Evolutionary conservation across 768 basidiomycete species (phyloP).

Genomic region (Leccinum pellstonianum): DNA sequence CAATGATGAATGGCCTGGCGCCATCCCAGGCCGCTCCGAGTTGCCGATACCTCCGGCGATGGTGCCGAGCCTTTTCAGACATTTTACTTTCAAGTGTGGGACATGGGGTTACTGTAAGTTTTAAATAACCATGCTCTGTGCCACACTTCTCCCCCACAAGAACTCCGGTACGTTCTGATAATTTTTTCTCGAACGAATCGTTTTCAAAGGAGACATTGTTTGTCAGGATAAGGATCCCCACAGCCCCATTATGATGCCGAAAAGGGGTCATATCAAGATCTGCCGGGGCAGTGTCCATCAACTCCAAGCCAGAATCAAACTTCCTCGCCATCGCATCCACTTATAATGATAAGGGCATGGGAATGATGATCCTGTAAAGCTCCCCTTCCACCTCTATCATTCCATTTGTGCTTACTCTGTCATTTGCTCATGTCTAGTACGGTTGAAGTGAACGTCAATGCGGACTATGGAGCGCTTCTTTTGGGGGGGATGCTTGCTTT

Average conservation of each 20-base stretch:
- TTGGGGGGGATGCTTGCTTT: slow-evolving; percentile 26
- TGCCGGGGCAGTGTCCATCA: neutral
- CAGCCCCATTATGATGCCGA: neutral
- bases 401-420: neutral
- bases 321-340: neutral
- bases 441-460: neutral
- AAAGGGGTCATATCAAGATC: neutral
- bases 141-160: neutral
- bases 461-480: slow-evolving; percentile 20
- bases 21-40: no score
- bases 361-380: neutral
- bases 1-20: neutral
- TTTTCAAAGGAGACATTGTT: neutral
- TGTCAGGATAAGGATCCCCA: neutral
- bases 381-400: neutral
- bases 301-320: neutral
- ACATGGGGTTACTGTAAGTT: no score
- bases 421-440: slow-evolving; percentile 4
- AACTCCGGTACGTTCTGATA: neutral
- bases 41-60: neutral
- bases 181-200: neutral
- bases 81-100: neutral
- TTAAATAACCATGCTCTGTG: neutral
- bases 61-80: neutral
- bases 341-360: slow-evolving; percentile 7